Evolutionary conservation across 176 grass and related monocot species (phyloP), one percentile per base, ranked within the genome.

Genomic region (Ensete ventricosum): DNA sequence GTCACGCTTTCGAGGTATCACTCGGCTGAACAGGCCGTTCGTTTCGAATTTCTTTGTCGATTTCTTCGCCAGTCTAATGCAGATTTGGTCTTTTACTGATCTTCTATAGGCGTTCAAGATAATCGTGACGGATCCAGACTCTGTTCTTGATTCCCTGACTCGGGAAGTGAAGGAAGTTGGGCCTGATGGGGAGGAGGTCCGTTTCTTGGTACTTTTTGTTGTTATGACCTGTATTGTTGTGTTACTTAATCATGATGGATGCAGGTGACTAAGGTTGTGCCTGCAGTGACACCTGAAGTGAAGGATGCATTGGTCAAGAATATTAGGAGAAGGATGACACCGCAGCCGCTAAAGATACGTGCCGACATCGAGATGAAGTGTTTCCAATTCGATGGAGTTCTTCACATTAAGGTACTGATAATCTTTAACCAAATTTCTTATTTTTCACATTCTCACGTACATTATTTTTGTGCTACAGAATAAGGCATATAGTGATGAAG

Each of bases 291-390:
- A 0, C 77, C 82, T 12, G 92, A 96, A 72, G 82, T 91, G 52
- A 96, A 96, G 84, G 92, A 96, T 79, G 67, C 92, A 8, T 60
- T 96, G 51, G 86, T 96, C 26, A 89, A 91, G 78, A 96, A 96
- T 68, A 96, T 96, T 50, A 85, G 88, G 77, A 79, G 92, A 65
- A 91, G 92, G 66, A 96, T 96, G 92, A 96, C 92, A 50, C 92
- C 92, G 0, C 92, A 91, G 34, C 92, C 89, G 19, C 82, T 96
- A 11, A 96, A 96, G 84, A 96, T 96, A 27, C 92, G 92, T 78
- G 89, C 89, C 60, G 92, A 96, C 53, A 72, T 96, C 0, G 89
- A 96, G 82, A 96, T 96, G 83, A 96, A 88, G 71, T 96, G 92
- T 66, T 96, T 89, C 71, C 92, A 96, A 25, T 92, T 92, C 50